Evolutionary conservation across 495 filamentous ascomycete genomes (phyloP).

Genomic region (Mytilinidion resinicola): DNA sequence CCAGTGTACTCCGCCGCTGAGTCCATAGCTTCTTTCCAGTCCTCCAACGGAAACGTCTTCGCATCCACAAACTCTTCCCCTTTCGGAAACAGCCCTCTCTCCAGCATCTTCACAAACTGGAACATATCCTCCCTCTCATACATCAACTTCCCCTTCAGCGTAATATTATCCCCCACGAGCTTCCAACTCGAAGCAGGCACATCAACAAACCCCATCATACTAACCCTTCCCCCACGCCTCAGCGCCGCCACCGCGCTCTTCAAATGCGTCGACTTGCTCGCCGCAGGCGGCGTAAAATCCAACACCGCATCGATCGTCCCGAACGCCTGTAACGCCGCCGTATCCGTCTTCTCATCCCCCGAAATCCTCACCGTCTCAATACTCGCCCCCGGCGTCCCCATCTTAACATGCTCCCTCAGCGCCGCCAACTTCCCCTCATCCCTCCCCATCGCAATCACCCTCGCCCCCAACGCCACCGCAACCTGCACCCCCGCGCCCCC

Average conservation of each 20-base stretch:
- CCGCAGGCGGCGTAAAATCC: constrained; percentile 2
- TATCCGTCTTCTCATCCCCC: not conserved
- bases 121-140: constrained; percentile 18
- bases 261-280: constrained; percentile 1
- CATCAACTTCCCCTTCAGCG: not conserved
- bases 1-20: constrained; percentile 29
- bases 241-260: not conserved
- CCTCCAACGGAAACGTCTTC: constrained; percentile 29
- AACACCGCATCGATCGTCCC: constrained; percentile 1
- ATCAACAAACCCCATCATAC: constrained; percentile 17
- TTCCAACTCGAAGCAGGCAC: no score
- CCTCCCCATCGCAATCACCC: constrained; percentile 31
- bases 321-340: not conserved
- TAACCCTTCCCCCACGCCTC: constrained; percentile 13
- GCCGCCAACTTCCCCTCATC: constrained; percentile 17
- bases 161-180: no score
- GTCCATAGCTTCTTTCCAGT: constrained; percentile 34
- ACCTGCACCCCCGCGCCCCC: constrained; percentile 27
- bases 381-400: not conserved
- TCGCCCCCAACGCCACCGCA: constrained; percentile 32
- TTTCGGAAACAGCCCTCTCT: constrained; percentile 31
- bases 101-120: constrained; percentile 31
- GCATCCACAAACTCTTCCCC: constrained; percentile 30
- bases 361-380: not conserved
- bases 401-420: constrained; percentile 8